Percentiles rank a stretch among this genome's conserved stretches.
These are phyloP conservation scores for Coemansia sp. DNA, from an alignment of 192 early-diverging fungal genomes.

Conservation along the genomic window DNA sequence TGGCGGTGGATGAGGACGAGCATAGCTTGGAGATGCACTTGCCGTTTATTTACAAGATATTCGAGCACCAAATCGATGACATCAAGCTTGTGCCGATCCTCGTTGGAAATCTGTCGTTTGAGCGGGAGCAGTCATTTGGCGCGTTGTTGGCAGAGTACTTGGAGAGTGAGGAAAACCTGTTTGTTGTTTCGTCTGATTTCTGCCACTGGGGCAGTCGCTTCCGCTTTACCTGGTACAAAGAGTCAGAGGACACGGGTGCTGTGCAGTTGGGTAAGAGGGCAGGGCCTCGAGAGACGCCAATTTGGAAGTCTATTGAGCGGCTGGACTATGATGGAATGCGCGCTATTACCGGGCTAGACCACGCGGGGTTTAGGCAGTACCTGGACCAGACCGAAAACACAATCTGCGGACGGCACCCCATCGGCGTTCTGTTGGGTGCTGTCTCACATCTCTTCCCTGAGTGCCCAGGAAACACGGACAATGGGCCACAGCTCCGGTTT, in stretches of 20 bases:
- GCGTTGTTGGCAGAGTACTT: slow-evolving; percentile 77
- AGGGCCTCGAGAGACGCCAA: slow-evolving; percentile 51
- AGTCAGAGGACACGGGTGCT: slow-evolving; percentile 14
- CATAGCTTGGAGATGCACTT: slow-evolving; percentile 98
- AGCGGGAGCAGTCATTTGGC: slow-evolving; percentile 71
- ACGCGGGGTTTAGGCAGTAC: slow-evolving; percentile 69
- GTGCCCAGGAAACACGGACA: not conserved
- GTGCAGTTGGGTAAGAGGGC: slow-evolving; percentile 6
- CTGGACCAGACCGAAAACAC: slow-evolving; percentile 83
- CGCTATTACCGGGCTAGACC: slow-evolving; percentile 66
- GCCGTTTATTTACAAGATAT: slow-evolving; percentile 84
- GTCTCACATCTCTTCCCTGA: slow-evolving; percentile 46
- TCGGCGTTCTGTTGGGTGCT: slow-evolving; percentile 79
- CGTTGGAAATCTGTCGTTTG: slow-evolving; percentile 72
- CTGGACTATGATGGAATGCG: slow-evolving; percentile 86
- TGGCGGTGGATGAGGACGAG: slow-evolving; percentile 82
- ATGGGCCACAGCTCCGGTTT: slow-evolving; percentile 61
- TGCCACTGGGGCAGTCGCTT: slow-evolving; percentile 97
- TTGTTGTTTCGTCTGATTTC: slow-evolving; percentile 97
- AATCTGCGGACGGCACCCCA: slow-evolving; percentile 93
- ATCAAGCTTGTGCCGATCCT: slow-evolving; percentile 88
- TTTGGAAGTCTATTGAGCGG: slow-evolving; percentile 75
- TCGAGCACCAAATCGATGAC: slow-evolving; percentile 62
- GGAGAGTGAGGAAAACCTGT: slow-evolving; percentile 67
- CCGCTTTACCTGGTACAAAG: slow-evolving; percentile 70